Evolutionary conservation across 2,329 filamentous ascomycete species (phyloP), one percentile per base, ranked within the genome.

Genomic region (Cercospora nicotianae): DNA sequence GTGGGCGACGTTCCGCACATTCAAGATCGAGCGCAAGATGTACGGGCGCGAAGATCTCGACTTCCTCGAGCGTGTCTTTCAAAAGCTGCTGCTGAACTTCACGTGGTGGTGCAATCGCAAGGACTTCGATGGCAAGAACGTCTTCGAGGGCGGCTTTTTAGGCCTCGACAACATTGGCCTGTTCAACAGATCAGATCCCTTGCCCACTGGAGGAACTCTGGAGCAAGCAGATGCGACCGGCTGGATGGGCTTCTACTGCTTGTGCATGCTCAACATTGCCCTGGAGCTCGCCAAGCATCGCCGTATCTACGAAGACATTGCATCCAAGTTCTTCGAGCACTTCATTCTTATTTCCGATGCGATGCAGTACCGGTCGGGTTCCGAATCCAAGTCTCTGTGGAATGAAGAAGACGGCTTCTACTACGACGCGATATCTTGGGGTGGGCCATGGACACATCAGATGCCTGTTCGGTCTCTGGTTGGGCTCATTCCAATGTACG

Each of bases 71-170:
- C 88, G 94, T 20, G 93, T 97, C 4, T 98, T 98, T 83, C 95
- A 98, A 77, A 98, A 98, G 80, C 81, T 98, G 68, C 84, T 98
- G 26, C 85, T 98, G 70, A 98, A 98, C 82, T 98, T 98, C 79
- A 98, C 95, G 3, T 98, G 95, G 95, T 98, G 94, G 94, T 94
- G 97, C 20, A 98, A 98, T 79, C 91, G 94, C 67, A 98, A 98
- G 81, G 94, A 98, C 75, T 86, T 87, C 10, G 92, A 97, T 9
- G 94, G 93, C 75, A 98, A 98, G 83, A 97, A 98, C 76, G 91
- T 98, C 30, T 98, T 98, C 73, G 95, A 98, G 77, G 95, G 94
- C 73, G 94, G 94, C 53, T 98, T 98, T 84, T 84, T 98, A 7
- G 94, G 94, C 57, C 84, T 98, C 63, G 94, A 98, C 86, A 98